A percentile compares a stretch with the other conserved stretches of the same genome.
Conservation (phyloP, 106 monocot species). For the Posidonia australis region DNA sequence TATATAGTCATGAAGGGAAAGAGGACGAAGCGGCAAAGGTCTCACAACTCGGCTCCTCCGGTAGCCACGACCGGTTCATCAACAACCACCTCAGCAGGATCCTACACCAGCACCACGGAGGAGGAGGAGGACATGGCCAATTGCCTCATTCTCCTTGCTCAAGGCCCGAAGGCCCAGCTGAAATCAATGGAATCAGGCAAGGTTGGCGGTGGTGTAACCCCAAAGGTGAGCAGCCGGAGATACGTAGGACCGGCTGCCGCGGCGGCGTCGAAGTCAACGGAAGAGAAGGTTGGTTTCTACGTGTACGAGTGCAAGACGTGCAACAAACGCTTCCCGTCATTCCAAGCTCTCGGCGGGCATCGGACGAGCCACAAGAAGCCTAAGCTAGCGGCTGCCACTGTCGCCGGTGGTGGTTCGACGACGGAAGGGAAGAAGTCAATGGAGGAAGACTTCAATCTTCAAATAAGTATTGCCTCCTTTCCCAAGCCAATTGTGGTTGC, state of each 20-base stretch:
- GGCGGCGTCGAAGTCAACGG: conserved; percentile 8
- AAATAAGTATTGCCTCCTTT: conserved; percentile 16
- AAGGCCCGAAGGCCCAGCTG: neutral
- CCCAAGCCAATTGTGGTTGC: neutral
- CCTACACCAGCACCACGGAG: neutral
- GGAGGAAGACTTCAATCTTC: conserved; percentile 9
- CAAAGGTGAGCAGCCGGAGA: conserved; percentile 26
- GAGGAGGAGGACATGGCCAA: conserved; percentile 25
- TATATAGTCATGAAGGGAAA: conserved; percentile 31
- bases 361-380: conserved; percentile 50
- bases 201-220: neutral
- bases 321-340: conserved; percentile 54
- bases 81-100: conserved; percentile 15
- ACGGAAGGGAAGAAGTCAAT: neutral
- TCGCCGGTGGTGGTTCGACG: neutral
- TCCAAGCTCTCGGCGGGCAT: conserved; percentile 84
- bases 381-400: neutral
- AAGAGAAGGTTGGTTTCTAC: conserved; percentile 19
- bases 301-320: conserved; percentile 67
- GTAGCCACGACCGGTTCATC: neutral
- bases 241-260: conserved; percentile 21
- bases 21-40: conserved; percentile 31
- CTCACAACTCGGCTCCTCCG: neutral
- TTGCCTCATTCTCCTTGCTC: conserved; percentile 22
- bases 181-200: neutral